These are phyloP conservation scores for Chrysophaeum taylorii DNA, from an alignment of 352 stramenopile species.

Conservation along the genomic window DNA sequence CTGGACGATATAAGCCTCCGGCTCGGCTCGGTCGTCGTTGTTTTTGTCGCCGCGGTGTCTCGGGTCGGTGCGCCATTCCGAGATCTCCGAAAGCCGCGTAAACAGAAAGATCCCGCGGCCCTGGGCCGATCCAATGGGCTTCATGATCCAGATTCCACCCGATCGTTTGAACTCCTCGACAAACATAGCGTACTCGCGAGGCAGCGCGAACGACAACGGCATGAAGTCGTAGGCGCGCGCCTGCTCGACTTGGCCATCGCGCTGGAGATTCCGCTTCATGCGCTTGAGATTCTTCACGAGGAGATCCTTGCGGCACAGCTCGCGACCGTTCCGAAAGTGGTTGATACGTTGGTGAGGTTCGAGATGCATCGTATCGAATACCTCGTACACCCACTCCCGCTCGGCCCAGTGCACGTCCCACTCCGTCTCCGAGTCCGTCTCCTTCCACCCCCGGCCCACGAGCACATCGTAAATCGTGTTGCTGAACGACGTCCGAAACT, in stretches of 20 bases:
- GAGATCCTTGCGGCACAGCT: constrained; percentile 69
- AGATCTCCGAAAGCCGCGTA: constrained; percentile 79
- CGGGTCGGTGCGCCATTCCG: constrained; percentile 75
- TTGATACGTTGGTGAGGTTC: constrained; percentile 60
- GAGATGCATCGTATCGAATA: constrained; percentile 40
- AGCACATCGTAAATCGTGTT: constrained; percentile 69
- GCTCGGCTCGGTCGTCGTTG: constrained; percentile 46
- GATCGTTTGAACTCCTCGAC: constrained; percentile 79
- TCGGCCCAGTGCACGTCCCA: constrained; percentile 72
- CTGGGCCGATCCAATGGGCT: constrained; percentile 73
- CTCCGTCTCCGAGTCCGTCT: constrained; percentile 58
- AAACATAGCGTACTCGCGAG: constrained; percentile 81
- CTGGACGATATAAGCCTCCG: constrained; percentile 70
- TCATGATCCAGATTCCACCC: constrained; percentile 88
- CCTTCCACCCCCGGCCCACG: constrained; percentile 42
- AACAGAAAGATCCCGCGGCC: constrained; percentile 86
- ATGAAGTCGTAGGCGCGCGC: constrained; percentile 67
- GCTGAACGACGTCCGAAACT: constrained; percentile 53
- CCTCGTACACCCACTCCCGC: constrained; percentile 62
- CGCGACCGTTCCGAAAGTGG: constrained; percentile 82
- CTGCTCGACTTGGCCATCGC: constrained; percentile 40
- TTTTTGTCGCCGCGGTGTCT: constrained; percentile 34
- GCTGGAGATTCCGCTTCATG: constrained; percentile 63
- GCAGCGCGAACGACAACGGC: constrained; percentile 80
- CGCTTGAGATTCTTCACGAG: constrained; percentile 79